phyloP scores from a whole-genome alignment of 306 rosid genomes.

The Fragaria vesca region DNA sequence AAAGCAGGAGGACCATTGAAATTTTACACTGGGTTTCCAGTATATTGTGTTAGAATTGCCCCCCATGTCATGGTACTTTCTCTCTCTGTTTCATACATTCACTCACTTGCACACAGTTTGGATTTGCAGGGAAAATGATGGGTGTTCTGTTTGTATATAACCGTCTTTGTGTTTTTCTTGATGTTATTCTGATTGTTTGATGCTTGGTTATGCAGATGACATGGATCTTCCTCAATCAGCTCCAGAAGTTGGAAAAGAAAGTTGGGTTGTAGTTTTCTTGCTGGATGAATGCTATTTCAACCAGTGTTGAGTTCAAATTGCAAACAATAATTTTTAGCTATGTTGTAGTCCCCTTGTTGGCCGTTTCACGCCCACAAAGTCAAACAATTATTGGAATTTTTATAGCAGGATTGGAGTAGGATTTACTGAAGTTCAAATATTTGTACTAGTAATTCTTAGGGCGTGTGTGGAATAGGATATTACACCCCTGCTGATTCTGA shows the following conservation, averaged over 20 bases:
- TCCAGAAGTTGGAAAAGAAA: slow-evolving; percentile 65
- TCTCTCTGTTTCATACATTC: slow-evolving; percentile 10
- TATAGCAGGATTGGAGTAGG: slow-evolving; percentile 33
- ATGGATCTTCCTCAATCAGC: slow-evolving; percentile 94
- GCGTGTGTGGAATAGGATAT: slow-evolving; percentile 31
- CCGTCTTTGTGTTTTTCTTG: neutral
- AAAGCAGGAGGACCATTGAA: slow-evolving; percentile 82
- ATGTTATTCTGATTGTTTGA: slow-evolving; percentile 9
- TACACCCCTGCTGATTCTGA: slow-evolving; percentile 7
- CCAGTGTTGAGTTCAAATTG: slow-evolving; percentile 35
- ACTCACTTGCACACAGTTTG: neutral
- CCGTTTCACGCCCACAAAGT: slow-evolving; percentile 21
- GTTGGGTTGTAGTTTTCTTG: slow-evolving; percentile 53
- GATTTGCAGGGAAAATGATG: neutral
- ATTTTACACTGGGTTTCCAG: slow-evolving; percentile 93
- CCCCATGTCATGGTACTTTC: slow-evolving; percentile 90
- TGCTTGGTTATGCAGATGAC: slow-evolving; percentile 70
- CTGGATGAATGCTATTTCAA: slow-evolving; percentile 22
- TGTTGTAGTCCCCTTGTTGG: slow-evolving; percentile 40
- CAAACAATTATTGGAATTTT: slow-evolving; percentile 29
- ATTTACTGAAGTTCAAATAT: slow-evolving; percentile 21
- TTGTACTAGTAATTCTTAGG: slow-evolving; percentile 38
- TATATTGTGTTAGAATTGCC: slow-evolving; percentile 87
- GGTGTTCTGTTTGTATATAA: neutral
- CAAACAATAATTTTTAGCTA: slow-evolving; percentile 45